These are phyloP conservation scores for Rhizopus delemar DNA, from an alignment of 371 early-diverging fungal genomes.

Conservation along the genomic window DNA sequence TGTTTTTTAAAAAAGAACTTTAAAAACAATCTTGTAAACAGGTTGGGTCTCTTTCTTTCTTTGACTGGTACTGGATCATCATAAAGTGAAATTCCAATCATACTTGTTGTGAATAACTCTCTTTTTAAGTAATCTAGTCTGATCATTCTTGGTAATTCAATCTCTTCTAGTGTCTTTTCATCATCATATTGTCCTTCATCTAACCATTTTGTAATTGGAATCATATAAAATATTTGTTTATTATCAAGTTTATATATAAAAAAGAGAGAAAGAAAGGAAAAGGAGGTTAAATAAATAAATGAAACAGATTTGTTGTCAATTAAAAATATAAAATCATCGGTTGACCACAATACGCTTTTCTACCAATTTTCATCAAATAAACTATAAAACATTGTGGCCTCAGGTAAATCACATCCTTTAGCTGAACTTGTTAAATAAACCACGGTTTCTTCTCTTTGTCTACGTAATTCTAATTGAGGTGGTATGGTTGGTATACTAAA, in stretches of 20 bases:
- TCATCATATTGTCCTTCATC: conserved; percentile 6
- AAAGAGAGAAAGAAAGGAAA: too few species aligned
- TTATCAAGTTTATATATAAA: too few species aligned
- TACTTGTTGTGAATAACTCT: background rate
- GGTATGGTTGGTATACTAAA: conserved; percentile 41
- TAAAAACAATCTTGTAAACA: background rate
- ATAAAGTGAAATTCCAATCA: background rate
- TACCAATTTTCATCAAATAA: conserved; percentile 44
- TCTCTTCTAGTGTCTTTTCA: background rate
- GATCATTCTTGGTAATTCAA: background rate
- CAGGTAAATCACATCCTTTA: conserved; percentile 29
- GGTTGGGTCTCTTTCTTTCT: background rate
- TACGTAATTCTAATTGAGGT: conserved; percentile 32
- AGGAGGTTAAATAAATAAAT: too few species aligned
- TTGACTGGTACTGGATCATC: background rate
- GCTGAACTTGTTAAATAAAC: conserved; percentile 40
- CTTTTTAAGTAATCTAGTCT: background rate
- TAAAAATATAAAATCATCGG: too few species aligned
- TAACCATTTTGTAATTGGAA: conserved; percentile 10
- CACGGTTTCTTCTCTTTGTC: conserved; percentile 41
- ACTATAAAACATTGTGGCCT: conserved; percentile 34
- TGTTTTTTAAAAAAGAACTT: conserved; percentile 1
- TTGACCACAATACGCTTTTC: background rate
- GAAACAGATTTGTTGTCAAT: background rate
- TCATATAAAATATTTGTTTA: conserved; percentile 2